A percentile compares a stretch with the other conserved stretches of the same genome.
Conservation (phyloP, 495 filamentous ascomycete species). For the Penicillium diatomitis region DNA sequence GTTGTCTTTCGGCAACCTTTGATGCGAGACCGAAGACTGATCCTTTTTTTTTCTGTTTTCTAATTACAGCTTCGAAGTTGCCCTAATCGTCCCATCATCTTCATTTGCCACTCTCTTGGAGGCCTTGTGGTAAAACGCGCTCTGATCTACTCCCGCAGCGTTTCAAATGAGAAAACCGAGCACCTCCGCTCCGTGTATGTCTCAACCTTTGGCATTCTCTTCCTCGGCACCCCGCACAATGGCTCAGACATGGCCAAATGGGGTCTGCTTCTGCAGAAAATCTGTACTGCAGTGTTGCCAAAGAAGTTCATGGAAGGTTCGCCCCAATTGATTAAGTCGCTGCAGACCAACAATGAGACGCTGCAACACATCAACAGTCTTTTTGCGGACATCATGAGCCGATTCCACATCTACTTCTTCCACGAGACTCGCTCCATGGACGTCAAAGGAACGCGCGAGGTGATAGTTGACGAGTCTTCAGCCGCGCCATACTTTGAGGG, state of each 20-base stretch:
- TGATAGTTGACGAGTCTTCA: constrained; percentile 67
- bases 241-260: constrained; percentile 70
- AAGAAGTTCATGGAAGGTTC: constrained; percentile 64
- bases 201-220: constrained; percentile 76
- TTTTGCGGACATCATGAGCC: constrained; percentile 63
- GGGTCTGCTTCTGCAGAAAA: constrained; percentile 64
- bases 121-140: constrained; percentile 73
- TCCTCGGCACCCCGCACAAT: constrained; percentile 80
- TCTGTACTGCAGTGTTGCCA: constrained; percentile 61
- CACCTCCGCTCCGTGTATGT: constrained; percentile 72
- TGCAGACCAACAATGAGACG: constrained; percentile 71
- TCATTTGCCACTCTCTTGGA: constrained; percentile 76
- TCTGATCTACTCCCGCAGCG: constrained; percentile 54
- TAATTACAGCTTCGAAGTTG: constrained; percentile 41
- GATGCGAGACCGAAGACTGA: too few species aligned
- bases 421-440: constrained; percentile 64
- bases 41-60: background rate
- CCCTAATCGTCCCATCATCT: constrained; percentile 64
- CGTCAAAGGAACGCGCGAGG: constrained; percentile 47
- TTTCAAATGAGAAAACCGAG: constrained; percentile 56
- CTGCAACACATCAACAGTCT: constrained; percentile 71
- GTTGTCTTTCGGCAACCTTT: too few species aligned
- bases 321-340: constrained; percentile 56
- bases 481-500: constrained; percentile 67
- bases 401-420: constrained; percentile 64